A percentile compares a stretch with the other conserved stretches of the same genome.
Evolutionary conservation across 495 filamentous ascomycete species (phyloP).

Genomic region (Aspergillus mulundensis): DNA sequence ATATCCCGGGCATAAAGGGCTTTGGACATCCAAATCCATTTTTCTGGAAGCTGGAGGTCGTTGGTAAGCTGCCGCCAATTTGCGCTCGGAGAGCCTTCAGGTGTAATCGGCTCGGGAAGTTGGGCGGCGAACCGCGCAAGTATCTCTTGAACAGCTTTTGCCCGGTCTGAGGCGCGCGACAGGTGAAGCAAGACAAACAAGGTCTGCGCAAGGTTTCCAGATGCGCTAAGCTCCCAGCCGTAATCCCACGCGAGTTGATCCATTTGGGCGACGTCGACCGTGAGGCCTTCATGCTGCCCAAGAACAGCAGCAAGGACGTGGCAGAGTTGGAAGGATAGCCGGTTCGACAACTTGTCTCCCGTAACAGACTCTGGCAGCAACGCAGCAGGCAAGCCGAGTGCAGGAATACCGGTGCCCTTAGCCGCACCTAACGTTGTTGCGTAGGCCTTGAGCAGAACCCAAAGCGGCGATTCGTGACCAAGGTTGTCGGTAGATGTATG

Average conservation of each 20-base stretch:
- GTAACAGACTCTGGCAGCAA: conserved; percentile 50
- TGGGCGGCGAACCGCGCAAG: conserved; percentile 52
- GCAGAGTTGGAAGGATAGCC: conserved; percentile 79
- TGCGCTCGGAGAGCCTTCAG: conserved; percentile 40
- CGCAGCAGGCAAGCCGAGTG: conserved; percentile 33
- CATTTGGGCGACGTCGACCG: conserved; percentile 40
- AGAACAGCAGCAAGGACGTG: conserved; percentile 52
- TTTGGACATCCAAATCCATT: conserved; percentile 85
- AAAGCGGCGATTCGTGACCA: conserved; percentile 70
- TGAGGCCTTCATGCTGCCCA: conserved; percentile 40
- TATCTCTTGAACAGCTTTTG: conserved; percentile 62
- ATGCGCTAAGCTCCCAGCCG: conserved; percentile 65
- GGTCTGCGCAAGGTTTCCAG: conserved; percentile 62
- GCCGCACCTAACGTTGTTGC: conserved; percentile 41
- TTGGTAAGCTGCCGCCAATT: conserved; percentile 54
- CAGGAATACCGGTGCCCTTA: conserved; percentile 11
- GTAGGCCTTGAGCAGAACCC: conserved; percentile 79
- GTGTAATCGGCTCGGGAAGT: conserved; percentile 53
- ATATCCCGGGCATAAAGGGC: conserved; percentile 72
- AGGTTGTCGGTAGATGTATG: conserved; percentile 41
- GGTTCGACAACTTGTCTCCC: conserved; percentile 63
- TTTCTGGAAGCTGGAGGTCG: conserved; percentile 61
- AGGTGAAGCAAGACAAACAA: conserved; percentile 77
- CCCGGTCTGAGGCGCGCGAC: conserved; percentile 55
- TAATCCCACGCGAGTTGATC: conserved; percentile 68